Evolutionary conservation across 768 basidiomycete species (phyloP), one percentile per base, ranked within the genome.

Genomic region (Tylopilus sp.): DNA sequence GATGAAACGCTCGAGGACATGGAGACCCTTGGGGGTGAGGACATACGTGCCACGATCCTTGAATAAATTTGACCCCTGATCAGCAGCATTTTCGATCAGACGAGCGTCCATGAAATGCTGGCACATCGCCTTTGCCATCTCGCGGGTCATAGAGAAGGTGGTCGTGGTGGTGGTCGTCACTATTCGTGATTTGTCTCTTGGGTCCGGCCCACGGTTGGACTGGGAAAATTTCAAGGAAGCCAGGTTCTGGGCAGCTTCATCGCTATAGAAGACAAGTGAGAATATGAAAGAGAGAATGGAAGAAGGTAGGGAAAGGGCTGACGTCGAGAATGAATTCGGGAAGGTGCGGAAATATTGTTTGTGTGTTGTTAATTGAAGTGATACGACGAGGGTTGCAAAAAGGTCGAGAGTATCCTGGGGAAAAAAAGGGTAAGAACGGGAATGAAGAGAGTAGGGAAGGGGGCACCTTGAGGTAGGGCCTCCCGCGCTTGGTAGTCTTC

Each of bases 51-150:
- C 95, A 47, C 97, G 88, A 62, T 99, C 97, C 74, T 98, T 98
- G 86, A 99, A 99, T 36, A 90, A 79, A 60, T 87, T 86, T 15
- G 88, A 88, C 21, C 79, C 77, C 30, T 88, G 87, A 72, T 99
- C 97, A 17, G 91, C 83, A 15, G 93, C 95, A 67, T 98, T 98
- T 73, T 98, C 95, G 58, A 98, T 94, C 56, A 98, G 79, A 57
- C 94, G 91, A 51, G 97, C 94, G 60, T 98, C 97, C 92, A 99
- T 97, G 67, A 98, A 98, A 68, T 98, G 94, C 72, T 99, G 97
- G 74, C 92, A 91, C 87, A 99, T 98, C 30, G 92, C 93, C 75
- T 98, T 98, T 57, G 97, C 97, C 91, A 99, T 98, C 40, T 99
- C 97, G 61, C 97, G 88, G 59, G 93, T 92, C 97, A 99, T 98